phyloP scores from a whole-genome alignment of 1,284 basidiomycete species.

The Irpex sp. region DNA sequence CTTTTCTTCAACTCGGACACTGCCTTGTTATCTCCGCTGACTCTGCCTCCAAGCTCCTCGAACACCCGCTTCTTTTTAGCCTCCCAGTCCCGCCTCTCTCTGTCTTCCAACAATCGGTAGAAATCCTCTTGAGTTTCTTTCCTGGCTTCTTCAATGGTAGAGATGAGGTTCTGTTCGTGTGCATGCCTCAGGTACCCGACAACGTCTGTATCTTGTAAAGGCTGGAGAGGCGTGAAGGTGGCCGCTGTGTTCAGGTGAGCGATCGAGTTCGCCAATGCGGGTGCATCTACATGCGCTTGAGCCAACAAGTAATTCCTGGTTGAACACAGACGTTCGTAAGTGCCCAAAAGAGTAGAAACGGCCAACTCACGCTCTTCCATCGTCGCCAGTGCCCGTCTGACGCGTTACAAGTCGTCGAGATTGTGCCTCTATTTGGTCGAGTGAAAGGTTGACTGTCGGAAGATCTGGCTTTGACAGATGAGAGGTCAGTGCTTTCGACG shows the following conservation, averaged over 20 bases:
- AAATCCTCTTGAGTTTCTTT: conserved; percentile 86
- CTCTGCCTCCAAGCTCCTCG: conserved; percentile 80
- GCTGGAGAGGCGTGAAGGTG: conserved; percentile 88
- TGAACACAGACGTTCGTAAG: not conserved
- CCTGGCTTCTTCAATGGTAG: conserved; percentile 88
- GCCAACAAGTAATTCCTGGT: conserved; percentile 81
- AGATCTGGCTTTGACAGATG: conserved; percentile 76
- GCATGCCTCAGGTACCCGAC: conserved; percentile 86
- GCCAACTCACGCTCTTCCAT: conserved; percentile 67
- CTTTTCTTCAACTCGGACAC: conserved; percentile 59
- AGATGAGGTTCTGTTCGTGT: conserved; percentile 92
- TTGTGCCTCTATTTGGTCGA: conserved; percentile 92
- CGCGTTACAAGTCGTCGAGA: conserved; percentile 75
- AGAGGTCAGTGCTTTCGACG: conserved; percentile 70
- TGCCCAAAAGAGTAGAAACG: not conserved
- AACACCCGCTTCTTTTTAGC: conserved; percentile 86
- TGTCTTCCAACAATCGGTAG: conserved; percentile 74
- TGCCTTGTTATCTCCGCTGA: conserved; percentile 49
- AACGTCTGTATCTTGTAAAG: conserved; percentile 88
- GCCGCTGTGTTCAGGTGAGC: conserved; percentile 78
- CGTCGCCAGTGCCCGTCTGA: conserved; percentile 60
- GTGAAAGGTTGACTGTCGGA: conserved; percentile 80
- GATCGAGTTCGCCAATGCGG: conserved; percentile 75
- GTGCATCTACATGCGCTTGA: conserved; percentile 86
- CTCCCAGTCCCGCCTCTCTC: conserved; percentile 84